Percentiles rank a stretch among this genome's conserved stretches.
Evolutionary conservation across 306 rosid species (phyloP).

Genomic region (Lathyrus sativus): DNA sequence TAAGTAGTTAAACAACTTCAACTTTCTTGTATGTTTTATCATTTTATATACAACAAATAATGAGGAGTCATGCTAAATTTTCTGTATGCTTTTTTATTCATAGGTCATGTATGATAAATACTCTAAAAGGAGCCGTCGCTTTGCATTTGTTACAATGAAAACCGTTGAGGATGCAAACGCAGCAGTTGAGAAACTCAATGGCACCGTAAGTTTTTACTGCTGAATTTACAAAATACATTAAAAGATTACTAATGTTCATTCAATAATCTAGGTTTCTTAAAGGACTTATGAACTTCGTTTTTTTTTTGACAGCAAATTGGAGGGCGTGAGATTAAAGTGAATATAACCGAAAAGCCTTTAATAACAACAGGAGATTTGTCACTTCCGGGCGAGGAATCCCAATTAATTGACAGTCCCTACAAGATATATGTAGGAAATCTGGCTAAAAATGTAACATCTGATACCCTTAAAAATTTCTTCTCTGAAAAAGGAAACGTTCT

Average conservation of each 20-base stretch:
- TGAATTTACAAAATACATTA: neutral
- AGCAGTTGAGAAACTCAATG: conserved; percentile 79
- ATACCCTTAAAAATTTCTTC: conserved; percentile 62
- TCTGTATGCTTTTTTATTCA: conserved; percentile 26
- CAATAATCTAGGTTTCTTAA: conserved; percentile 8
- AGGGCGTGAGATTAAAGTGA: conserved; percentile 82
- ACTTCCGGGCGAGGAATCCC: conserved; percentile 69
- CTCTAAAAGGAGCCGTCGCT: conserved; percentile 90
- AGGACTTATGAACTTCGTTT: conserved; percentile 30
- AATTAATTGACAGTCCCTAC: conserved; percentile 82
- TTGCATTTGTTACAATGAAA: conserved; percentile 81
- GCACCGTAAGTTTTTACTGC: conserved; percentile 61
- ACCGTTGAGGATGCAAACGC: conserved; percentile 84
- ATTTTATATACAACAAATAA: neutral
- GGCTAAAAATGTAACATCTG: conserved; percentile 76
- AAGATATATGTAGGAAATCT: conserved; percentile 95
- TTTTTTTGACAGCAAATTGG: conserved; percentile 66
- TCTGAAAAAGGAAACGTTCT: conserved; percentile 78
- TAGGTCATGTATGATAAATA: conserved; percentile 96
- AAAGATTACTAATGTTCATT: conserved; percentile 17
- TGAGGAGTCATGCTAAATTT: conserved; percentile 13
- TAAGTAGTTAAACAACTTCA: conserved; percentile 20
- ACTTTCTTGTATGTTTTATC: neutral
- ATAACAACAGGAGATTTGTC: conserved; percentile 44
- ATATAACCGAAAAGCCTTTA: conserved; percentile 83